Base-by-base conservation (phyloP, 108 stramenopile species). In the Skeletonema tropicum region DNA sequence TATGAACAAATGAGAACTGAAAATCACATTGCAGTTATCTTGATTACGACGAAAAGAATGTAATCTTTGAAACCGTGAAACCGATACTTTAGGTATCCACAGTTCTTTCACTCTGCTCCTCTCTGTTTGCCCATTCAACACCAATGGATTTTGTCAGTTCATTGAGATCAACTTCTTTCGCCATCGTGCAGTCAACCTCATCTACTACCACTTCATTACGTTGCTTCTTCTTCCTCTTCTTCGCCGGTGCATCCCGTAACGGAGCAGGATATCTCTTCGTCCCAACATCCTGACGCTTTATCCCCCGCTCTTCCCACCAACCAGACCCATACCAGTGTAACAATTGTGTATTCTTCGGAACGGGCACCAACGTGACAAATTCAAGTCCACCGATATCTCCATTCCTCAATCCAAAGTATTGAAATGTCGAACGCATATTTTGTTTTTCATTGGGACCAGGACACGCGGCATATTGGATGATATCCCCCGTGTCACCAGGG, bases 251-350 rank as follows among this genome's bases (percentile, higher is more conserved):
- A 58, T 70, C 30, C 52, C 85, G 66, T 58, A 77, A 63, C n/a
- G 88, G 84, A 14, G 88, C 88, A 25, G 88, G 88, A 82, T 89
- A 76, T 64, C 68, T 76, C 61, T 71, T 70, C 12, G 88, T 89
- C 4, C 86, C 88, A 46, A 89, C 85, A 79, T 89, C 85, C 39
- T 42, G 39, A 30, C 86, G 69, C 48, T 85, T 87, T 11, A 89
- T 59, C 26, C 68, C 85, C 7, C 88, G 49, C 7, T 69, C 83
- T 46, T 41, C 64, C 88, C 88, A 89, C 88, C 88, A 89, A 30
- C 86, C 88, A 14, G 79, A 14, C 30, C 88, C 88, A 69, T 89
- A 89, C 88, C 88, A 89, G 69, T 89, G 88, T 5, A 85, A 68
- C 4, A 89, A 48, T 64, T 87, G 86, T 15, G 86, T 87, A 75